Base-by-base conservation (phyloP, 1,284 basidiomycete species). In the Pseudozyma hubeiensis region DNA sequence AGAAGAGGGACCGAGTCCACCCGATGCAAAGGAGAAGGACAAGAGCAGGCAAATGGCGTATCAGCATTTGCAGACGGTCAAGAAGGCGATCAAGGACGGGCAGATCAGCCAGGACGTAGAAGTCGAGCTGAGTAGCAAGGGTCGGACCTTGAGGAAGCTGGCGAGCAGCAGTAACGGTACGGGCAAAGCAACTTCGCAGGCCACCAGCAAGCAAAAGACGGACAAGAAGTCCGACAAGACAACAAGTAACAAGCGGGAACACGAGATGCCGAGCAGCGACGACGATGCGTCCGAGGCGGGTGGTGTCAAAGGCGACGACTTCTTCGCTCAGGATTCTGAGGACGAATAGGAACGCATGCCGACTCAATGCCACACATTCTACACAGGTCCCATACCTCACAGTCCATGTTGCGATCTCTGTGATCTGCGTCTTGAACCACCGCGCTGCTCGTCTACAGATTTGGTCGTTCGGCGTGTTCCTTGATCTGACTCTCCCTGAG, bases 261-360 rank as follows among this genome's bases (percentile, higher is more conserved):
- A 67, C 4, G 53, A 68, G 29, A 45, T 63, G 52, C 47, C 45
- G 7, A 65, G 17, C 52, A 66, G 31, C 29, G 19, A 53, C 4
- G 52, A 64, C 9, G 50, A 48, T 29, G 37, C 39, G 50, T 17
- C 33, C 9, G 47, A 34, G 10, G 35, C 41, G 16, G 52, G 46
- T 11, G 66, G 56, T 24, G 64, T 74, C 56, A 58, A 67, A 53
- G 70, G 53, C 17, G 75, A 77, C 34, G 75, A 77, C 46, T 77
- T 77, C 43, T 77, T 77, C 49, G 75, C 67, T 8, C 61, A 65
- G 10, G 61, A 69, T n/a, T 75, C 73, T 3, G 68, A 72, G 16
- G 63, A 66, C n/a, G 59, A 72, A 19, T 50, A 70, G 43, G 58
- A 41, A 47, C 8, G 30, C 29, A 9, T 7, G 5, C 7, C 8